Evolutionary conservation across 164 flowering plant species (phyloP).

Genomic region (Magnolia kwangsiensis): DNA sequence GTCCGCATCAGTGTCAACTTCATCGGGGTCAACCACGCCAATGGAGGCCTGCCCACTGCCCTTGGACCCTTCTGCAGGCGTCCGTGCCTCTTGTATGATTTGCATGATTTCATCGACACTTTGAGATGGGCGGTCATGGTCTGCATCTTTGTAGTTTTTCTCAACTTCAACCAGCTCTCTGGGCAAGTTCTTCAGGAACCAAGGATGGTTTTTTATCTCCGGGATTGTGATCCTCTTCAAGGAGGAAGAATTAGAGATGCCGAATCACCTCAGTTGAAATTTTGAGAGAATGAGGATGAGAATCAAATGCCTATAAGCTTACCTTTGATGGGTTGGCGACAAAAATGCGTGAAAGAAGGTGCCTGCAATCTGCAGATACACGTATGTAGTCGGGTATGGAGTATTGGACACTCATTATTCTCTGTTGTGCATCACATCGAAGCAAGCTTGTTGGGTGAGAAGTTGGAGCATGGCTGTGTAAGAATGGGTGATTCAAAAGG

Average conservation of each 20-base stretch:
- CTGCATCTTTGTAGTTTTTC: conserved; percentile 25
- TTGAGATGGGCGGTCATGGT: conserved; percentile 30
- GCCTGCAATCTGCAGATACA: conserved; percentile 54
- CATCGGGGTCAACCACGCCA: conserved; percentile 30
- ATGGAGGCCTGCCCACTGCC: conserved; percentile 11
- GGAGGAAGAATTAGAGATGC: conserved; percentile 2
- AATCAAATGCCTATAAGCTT: neutral
- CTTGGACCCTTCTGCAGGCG: conserved; percentile 35
- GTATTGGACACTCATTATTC: conserved; percentile 63
- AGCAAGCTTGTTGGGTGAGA: neutral
- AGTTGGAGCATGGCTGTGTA: neutral
- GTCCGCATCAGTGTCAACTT: conserved; percentile 28
- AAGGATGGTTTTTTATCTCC: conserved; percentile 61
- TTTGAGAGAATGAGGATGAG: neutral
- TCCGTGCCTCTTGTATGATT: conserved; percentile 55
- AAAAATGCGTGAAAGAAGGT: conserved; percentile 60
- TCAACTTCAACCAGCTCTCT: conserved; percentile 50
- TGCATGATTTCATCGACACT: conserved; percentile 55
- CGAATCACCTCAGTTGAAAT: neutral
- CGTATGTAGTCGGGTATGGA: conserved; percentile 67
- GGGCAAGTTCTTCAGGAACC: conserved; percentile 62
- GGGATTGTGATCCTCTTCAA: conserved; percentile 64
- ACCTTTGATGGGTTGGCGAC: conserved; percentile 73
- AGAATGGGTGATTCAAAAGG: neutral
- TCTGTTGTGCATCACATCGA: conserved; percentile 26